These are phyloP conservation scores for Sambucus nigra DNA, from an alignment of 129 eudicot genomes.

Conservation along the genomic window DNA sequence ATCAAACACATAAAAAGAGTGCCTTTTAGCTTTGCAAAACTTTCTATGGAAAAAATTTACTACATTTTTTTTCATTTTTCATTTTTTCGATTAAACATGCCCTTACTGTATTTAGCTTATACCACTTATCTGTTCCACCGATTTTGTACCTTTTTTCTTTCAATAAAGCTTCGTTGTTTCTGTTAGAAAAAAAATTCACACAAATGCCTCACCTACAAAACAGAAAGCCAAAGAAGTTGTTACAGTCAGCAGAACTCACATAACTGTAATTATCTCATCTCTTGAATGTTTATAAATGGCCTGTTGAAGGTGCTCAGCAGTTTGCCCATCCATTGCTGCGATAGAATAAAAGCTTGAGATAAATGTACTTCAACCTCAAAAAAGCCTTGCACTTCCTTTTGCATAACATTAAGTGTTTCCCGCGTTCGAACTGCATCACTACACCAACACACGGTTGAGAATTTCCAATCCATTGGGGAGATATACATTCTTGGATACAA, in stretches of 20 bases:
- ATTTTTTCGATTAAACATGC: too few species aligned
- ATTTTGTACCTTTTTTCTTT: neutral
- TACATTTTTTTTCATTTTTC: too few species aligned
- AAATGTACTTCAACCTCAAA: constrained; percentile 65
- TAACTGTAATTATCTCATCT: constrained; percentile 75
- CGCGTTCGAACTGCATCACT: constrained; percentile 84
- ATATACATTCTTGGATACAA: neutral
- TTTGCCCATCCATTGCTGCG: constrained; percentile 96
- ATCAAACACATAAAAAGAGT: too few species aligned
- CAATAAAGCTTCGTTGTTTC: neutral
- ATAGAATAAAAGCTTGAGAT: constrained; percentile 85
- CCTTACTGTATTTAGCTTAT: too few species aligned
- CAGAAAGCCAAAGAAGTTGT: constrained; percentile 23
- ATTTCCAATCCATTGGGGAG: neutral
- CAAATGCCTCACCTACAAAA: constrained; percentile 20
- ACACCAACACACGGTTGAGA: constrained; percentile 10
- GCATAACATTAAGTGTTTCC: constrained; percentile 79
- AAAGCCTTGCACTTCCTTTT: constrained; percentile 52
- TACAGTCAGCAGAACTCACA: constrained; percentile 51
- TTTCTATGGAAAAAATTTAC: too few species aligned
- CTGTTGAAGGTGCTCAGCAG: constrained; percentile 78
- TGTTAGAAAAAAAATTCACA: constrained; percentile 5
- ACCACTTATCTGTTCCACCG: neutral
- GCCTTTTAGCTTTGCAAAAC: too few species aligned
- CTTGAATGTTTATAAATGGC: constrained; percentile 62